These are phyloP conservation scores for Sporisorium reilianum DNA, from an alignment of 1,284 basidiomycete species.

Conservation along the genomic window DNA sequence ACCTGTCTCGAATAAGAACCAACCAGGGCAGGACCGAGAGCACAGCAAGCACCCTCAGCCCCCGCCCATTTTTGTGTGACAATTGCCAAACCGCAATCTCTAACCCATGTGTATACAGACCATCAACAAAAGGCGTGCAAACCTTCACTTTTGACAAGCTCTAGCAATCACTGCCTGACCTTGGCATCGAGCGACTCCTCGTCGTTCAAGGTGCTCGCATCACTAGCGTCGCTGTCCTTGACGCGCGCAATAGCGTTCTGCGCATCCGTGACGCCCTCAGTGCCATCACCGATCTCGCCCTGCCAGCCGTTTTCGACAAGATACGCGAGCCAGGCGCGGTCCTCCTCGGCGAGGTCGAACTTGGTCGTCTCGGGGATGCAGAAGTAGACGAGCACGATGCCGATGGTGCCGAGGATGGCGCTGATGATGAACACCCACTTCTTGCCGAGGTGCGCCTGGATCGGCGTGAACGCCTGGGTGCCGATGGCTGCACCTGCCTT, in stretches of 20 bases:
- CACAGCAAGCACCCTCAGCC: background rate
- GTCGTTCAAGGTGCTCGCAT: background rate
- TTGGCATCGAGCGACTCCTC: conserved; percentile 10
- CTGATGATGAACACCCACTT: conserved; percentile 52
- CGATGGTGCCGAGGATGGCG: conserved; percentile 63
- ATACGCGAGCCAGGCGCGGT: conserved; percentile 76
- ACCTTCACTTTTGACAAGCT: no score
- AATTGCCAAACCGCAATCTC: background rate
- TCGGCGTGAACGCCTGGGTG: conserved; percentile 81
- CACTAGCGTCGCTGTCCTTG: conserved; percentile 18
- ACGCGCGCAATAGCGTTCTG: conserved; percentile 19
- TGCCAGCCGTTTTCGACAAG: conserved; percentile 77
- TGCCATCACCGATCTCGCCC: conserved; percentile 76
- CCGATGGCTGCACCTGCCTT: conserved; percentile 83
- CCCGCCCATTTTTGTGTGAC: background rate
- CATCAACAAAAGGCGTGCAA: no score
- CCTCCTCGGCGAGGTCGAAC: conserved; percentile 78
- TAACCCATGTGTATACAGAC: background rate
- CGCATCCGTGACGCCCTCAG: conserved; percentile 8
- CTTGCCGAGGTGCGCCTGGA: conserved; percentile 74
- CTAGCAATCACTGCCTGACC: no score
- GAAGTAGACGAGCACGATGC: conserved; percentile 68
- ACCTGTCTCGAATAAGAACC: no score
- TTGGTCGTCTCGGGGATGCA: conserved; percentile 76
- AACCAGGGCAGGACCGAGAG: background rate